A percentile compares a stretch with the other conserved stretches of the same genome.
Conservation (phyloP, 768 basidiomycete species). For the Podaxis sp. region DNA sequence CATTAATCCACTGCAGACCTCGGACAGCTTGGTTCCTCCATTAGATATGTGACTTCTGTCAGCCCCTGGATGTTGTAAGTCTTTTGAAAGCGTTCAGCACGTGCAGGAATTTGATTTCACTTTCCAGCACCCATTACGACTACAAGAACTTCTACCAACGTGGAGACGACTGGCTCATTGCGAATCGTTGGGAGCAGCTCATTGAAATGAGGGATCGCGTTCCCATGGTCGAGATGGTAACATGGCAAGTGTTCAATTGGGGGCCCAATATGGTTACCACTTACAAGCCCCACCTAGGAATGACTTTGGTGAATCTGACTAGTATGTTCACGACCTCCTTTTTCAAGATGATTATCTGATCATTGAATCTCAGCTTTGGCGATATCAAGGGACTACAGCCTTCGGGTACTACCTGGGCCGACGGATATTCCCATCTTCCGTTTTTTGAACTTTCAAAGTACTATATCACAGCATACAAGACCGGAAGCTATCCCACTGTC, state of each 20-base stretch:
- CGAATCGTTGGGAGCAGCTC: conserved; percentile 68
- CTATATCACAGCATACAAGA: conserved; percentile 66
- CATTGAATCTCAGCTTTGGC: conserved; percentile 35
- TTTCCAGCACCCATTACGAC: conserved; percentile 42
- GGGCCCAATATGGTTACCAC: background rate
- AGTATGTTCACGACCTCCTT: conserved; percentile 29
- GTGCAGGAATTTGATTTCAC: conserved; percentile 15
- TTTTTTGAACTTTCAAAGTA: conserved; percentile 64
- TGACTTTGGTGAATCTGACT: conserved; percentile 75
- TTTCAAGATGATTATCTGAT: background rate
- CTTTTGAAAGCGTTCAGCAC: background rate
- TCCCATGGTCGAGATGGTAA: conserved; percentile 62
- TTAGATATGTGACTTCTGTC: conserved; percentile 39
- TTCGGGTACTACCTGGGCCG: conserved; percentile 37
- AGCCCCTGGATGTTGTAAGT: conserved; percentile 46
- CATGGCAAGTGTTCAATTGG: conserved; percentile 40
- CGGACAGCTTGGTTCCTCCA: conserved; percentile 30
- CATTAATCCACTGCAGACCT: conserved; percentile 28
- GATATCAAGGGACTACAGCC: conserved; percentile 51
- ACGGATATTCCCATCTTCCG: conserved; percentile 41
- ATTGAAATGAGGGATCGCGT: conserved; percentile 50
- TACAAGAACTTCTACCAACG: conserved; percentile 67
- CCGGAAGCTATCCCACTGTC: conserved; percentile 55
- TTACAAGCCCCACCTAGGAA: conserved; percentile 37
- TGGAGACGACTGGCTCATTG: conserved; percentile 64